These are phyloP conservation scores for Mytilinidion resinicola DNA, from an alignment of 495 filamentous ascomycete genomes.

Conservation along the genomic window DNA sequence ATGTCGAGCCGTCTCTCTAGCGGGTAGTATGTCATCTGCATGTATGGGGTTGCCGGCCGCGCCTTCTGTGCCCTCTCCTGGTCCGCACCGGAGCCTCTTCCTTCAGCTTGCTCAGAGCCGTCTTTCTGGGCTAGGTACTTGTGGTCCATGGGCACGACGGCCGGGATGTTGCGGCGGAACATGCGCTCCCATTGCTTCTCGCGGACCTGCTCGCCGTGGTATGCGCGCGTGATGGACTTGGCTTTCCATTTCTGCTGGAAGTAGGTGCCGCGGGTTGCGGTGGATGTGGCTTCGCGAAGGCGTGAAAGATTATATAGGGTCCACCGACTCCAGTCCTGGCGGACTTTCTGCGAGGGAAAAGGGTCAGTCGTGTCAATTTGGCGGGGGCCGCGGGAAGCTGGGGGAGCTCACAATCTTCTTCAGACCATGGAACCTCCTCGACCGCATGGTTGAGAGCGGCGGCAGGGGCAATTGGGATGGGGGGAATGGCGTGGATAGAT, in stretches of 20 bases:
- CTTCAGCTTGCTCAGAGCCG: constrained; percentile 72
- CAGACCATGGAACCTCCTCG: constrained; percentile 55
- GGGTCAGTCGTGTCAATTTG: constrained; percentile 22
- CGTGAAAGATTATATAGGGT: constrained; percentile 82
- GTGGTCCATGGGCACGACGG: constrained; percentile 80
- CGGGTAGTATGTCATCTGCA: constrained; percentile 88
- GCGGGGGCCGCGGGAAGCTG: constrained; percentile 1
- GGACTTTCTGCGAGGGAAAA: constrained; percentile 60
- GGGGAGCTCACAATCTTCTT: constrained; percentile 51
- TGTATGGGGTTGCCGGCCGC: constrained; percentile 61
- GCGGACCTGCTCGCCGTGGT: constrained; percentile 89
- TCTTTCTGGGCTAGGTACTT: constrained; percentile 66
- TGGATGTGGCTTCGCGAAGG: constrained; percentile 32
- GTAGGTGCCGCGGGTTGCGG: constrained; percentile 50
- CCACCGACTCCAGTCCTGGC: constrained; percentile 96
- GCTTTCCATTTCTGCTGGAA: constrained; percentile 98
- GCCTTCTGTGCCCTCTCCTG: constrained; percentile 8
- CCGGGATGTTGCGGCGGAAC: constrained; percentile 70
- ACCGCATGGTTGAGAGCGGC: constrained; percentile 36
- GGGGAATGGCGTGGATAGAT: too few relatives aligned
- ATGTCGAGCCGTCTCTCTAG: constrained; percentile 86
- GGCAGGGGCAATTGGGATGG: not conserved
- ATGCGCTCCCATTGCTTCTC: constrained; percentile 88
- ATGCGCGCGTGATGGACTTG: constrained; percentile 73
- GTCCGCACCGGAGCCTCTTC: constrained; percentile 66